Evolutionary conservation across 192 early-diverging fungal genomes (phyloP).

Genomic region (Coemansia erecta): DNA sequence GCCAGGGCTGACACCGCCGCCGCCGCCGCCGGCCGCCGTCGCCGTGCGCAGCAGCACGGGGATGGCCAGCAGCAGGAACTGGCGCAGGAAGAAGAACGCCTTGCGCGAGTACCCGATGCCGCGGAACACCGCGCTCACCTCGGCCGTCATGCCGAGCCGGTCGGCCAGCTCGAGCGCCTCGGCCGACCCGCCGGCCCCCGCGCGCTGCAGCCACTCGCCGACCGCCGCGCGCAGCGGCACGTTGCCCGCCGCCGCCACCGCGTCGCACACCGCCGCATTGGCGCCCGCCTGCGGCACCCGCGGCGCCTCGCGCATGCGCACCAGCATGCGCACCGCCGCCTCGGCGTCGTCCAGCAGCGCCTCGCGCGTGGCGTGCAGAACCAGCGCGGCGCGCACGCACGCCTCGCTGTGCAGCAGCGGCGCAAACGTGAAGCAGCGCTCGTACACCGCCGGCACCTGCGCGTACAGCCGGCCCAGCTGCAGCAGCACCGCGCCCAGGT

Average conservation of each 20-base stretch:
- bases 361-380: slow-evolving; percentile 34
- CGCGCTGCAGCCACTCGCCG: slow-evolving; percentile 43
- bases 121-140: slow-evolving; percentile 21
- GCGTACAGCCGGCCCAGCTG: slow-evolving; percentile 19
- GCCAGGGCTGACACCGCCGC: background rate
- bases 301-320: background rate
- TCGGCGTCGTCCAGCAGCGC: slow-evolving; percentile 21
- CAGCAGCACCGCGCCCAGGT: slow-evolving; percentile 1
- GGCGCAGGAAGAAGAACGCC: slow-evolving; percentile 42
- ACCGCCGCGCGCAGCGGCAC: slow-evolving; percentile 20
- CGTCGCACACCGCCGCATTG: slow-evolving; percentile 13
- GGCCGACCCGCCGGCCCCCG: slow-evolving; percentile 23
- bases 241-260: slow-evolving; percentile 17
- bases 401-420: slow-evolving; percentile 47
- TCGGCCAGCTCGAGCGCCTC: slow-evolving; percentile 26
- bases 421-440: slow-evolving; percentile 40
- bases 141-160: slow-evolving; percentile 40
- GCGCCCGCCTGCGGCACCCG: background rate
- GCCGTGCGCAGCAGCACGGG: slow-evolving; percentile 44
- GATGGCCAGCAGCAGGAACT: slow-evolving; percentile 40
- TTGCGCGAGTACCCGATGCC: slow-evolving; percentile 35
- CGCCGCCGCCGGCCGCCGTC: slow-evolving; percentile 10
- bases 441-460: slow-evolving; percentile 43
- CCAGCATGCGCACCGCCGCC: slow-evolving; percentile 22
- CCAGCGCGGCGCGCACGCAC: slow-evolving; percentile 44